phyloP scores from a whole-genome alignment of 306 rosid genomes.

The Macrotyloma uniflorum region DNA sequence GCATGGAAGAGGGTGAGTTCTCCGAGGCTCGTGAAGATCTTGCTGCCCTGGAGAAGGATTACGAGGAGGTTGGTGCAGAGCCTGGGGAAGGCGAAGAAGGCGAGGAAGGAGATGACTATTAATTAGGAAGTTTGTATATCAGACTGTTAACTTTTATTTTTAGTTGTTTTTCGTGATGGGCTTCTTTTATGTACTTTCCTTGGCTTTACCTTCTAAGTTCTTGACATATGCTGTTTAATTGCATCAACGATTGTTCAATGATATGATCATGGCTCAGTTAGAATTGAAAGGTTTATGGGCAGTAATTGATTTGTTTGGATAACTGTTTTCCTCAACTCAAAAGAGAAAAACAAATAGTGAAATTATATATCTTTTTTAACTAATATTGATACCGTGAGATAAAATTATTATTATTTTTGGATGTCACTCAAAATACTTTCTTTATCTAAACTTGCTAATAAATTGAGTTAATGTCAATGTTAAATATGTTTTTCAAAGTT shows the following conservation, averaged over 20 bases:
- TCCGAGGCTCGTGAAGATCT: slow-evolving; percentile 88
- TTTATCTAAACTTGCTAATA: no score
- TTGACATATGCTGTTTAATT: not conserved
- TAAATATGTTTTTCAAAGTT: no score
- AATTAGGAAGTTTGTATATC: slow-evolving; percentile 4
- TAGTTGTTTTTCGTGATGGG: slow-evolving; percentile 6
- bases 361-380: no score
- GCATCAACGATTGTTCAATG: not conserved
- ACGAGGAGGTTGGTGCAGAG: slow-evolving; percentile 84
- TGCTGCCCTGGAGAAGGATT: slow-evolving; percentile 53
- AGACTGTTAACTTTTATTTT: not conserved
- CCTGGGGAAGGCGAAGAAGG: slow-evolving; percentile 69
- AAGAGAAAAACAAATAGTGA: no score
- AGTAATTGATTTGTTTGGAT: no score
- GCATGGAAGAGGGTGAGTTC: slow-evolving; percentile 91
- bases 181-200: not conserved
- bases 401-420: no score
- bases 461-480: no score
- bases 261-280: slow-evolving; percentile 31
- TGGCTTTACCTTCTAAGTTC: not conserved
- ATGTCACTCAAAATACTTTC: no score
- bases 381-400: no score
- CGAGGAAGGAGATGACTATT: slow-evolving; percentile 71
- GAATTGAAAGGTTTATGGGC: not conserved
- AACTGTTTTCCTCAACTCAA: no score